Base-by-base conservation (phyloP, 163 green algal genomes). In the Chlamydomonas reinhardtii region DNA sequence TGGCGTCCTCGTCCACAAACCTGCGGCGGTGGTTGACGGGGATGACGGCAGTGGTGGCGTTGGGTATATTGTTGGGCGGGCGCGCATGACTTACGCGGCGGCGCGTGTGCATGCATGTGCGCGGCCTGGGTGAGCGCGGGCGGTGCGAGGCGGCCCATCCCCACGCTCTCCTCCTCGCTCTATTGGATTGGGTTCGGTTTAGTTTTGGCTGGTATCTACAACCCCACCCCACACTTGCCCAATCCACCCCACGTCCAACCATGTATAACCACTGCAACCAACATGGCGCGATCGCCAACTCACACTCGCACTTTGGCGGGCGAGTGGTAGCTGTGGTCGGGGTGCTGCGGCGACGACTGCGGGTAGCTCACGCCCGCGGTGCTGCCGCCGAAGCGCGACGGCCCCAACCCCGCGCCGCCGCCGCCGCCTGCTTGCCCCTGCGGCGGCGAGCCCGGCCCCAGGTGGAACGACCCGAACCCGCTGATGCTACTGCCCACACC, bases 1-100 rank as follows among this genome's bases (percentile, higher is more conserved):
- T 87, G n/a, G 72, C 82, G 82, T 87, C 82, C 82, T 87, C 82
- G 61, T 87, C 82, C 35, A 87, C 72, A 64, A 82, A 75, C 20
- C 82, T 87, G 82, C 8, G n/a, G 59, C 43, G 15, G 37, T 22
- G 54, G 29, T 14, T 22, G 19, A 31, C 24, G 64, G 29, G 3
- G 29, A 71, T 5, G 64, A 19, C 25, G 62, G 62, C 35, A 4
- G 27, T 17, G 62, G 19, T 17, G 37, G 31, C 39, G n/a, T n/a
- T n/a, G n/a, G n/a, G n/a, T n/a, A n/a, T n/a, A n/a, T n/a, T n/a
- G n/a, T n/a, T n/a, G n/a, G n/a, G n/a, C n/a, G n/a, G n/a, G n/a
- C n/a, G n/a, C n/a, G n/a, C n/a, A n/a, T n/a, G n/a, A n/a, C n/a
- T n/a, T n/a, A n/a, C n/a, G n/a, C n/a, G n/a, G n/a, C n/a, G n/a